Conservation (phyloP, 495 filamentous ascomycete genomes). For the Paragyromitra xinjiangensis region DNA sequence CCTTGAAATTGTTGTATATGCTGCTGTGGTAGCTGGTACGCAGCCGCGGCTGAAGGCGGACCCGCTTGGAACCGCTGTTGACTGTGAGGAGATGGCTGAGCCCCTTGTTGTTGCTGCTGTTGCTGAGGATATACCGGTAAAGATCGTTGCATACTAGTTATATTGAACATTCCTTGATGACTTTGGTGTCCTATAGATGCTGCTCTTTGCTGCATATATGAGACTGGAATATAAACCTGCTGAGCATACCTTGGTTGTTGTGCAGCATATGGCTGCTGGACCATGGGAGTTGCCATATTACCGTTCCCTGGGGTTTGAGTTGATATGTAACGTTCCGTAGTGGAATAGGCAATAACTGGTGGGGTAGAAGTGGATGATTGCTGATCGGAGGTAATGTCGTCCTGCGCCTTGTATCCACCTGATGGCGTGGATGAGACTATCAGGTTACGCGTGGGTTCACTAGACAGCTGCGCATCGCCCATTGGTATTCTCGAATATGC, state of each 20-base stretch:
- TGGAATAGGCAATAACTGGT: slow-evolving; percentile 10
- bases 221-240: slow-evolving; percentile 25
- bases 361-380: slow-evolving; percentile 22
- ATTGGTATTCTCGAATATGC: slow-evolving; percentile 45
- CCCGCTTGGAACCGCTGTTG: slow-evolving; percentile 46
- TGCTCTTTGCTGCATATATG: slow-evolving; percentile 38
- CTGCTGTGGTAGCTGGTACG: slow-evolving; percentile 52
- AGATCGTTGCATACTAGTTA: slow-evolving; percentile 32
- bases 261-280: slow-evolving; percentile 36
- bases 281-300: slow-evolving; percentile 25
- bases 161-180: slow-evolving; percentile 24
- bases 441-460: slow-evolving; percentile 47
- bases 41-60: slow-evolving; percentile 6
- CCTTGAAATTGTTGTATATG: slow-evolving; percentile 48
- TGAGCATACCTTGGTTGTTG: slow-evolving; percentile 46
- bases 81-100: slow-evolving; percentile 16
- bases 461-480: slow-evolving; percentile 49
- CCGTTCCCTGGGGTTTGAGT: slow-evolving; percentile 17
- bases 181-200: slow-evolving; percentile 15
- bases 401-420: slow-evolving; percentile 42
- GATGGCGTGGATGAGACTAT: slow-evolving; percentile 51
- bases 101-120: slow-evolving; percentile 29
- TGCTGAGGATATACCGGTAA: slow-evolving; percentile 33
- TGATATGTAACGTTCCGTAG: slow-evolving; percentile 17
- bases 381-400: slow-evolving; percentile 36